These are phyloP conservation scores for Venturia carpophila DNA, from an alignment of 2,329 filamentous ascomycete genomes.

Conservation along the genomic window DNA sequence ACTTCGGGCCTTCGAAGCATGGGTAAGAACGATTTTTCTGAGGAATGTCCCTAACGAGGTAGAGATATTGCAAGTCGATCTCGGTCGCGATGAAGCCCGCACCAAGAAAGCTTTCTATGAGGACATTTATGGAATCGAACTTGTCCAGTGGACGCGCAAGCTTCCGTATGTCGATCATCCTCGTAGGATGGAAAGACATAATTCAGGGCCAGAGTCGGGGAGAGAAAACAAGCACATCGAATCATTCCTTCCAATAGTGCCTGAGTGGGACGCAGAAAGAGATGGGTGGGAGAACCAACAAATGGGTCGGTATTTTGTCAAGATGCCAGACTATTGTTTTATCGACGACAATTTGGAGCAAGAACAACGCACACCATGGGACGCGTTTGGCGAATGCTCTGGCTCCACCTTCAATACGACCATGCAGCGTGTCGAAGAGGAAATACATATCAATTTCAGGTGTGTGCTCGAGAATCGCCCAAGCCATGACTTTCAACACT, in stretches of 20 bases:
- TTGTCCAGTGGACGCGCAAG: conserved; percentile 2
- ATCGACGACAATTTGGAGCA: background rate
- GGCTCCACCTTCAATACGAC: background rate
- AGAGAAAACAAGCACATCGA: background rate
- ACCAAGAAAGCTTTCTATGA: background rate
- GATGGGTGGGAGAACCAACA: background rate
- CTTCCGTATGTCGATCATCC: background rate
- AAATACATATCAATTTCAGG: background rate
- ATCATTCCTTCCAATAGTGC: background rate
- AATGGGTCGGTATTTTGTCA: background rate
- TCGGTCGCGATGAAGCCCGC: background rate
- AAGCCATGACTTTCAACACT: background rate
- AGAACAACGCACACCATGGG: background rate
- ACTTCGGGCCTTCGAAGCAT: background rate
- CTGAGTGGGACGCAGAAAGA: background rate
- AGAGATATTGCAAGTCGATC: conserved; percentile 1
- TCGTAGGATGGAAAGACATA: background rate
- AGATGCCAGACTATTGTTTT: background rate
- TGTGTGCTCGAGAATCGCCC: background rate
- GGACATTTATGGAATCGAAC: background rate
- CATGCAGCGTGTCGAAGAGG: background rate
- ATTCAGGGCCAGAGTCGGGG: background rate
- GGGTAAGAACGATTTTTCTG: background rate
- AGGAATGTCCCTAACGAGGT: background rate
- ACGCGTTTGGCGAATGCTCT: background rate